Evolutionary conservation across 1,284 basidiomycete species (phyloP), one percentile per base, ranked within the genome.

Genomic region (Neonothopanus nambi): DNA sequence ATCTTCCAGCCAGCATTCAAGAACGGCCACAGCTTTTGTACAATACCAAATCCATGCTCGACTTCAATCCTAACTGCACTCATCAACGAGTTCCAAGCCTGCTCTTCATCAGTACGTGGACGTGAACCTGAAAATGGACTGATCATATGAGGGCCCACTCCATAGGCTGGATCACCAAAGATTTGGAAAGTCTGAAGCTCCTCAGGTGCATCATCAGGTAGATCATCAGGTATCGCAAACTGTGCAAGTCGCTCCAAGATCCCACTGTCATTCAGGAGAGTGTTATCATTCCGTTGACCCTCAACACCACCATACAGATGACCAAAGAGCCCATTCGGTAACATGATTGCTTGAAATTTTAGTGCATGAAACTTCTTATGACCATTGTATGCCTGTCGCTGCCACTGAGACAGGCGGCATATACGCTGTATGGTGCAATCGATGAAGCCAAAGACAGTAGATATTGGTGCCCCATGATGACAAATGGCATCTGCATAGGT

Each of bases 121-220:
- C 59, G 61, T 2, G 52, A 35, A 5, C 62, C 61, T 0, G 58
- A 20, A 55, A 58, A 65, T 12, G 63, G 64, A 33, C 61, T 65
- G 6, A 63, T 51, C 3, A 67, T 52, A 9, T 59, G 54, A 2
- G 48, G 45, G 2, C 55, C 43, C 7, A 65, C 17, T 11, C 65
- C 64, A 54, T 67, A 67, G 6, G 65, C 65, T 11, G 65, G 63
- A 54, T 67, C 66, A 0, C 66, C 62, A 54, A 65, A 67, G 11
- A 67, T 26, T 33, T 65, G 63, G 26, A 61, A 60, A 28, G 50
- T 57, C 1, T 51, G 56, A 2, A 48, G 0, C 3, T 56, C 43
- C 15, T 20, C 12, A 13, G 43, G 49, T 6, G 57, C 44, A 35
- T 45, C 30, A 3, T 51, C 51, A 23, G 36, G 15, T 5, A 36